phyloP scores from a whole-genome alignment of 2,329 filamentous ascomycete species.

The Curvularia lunata region DNA sequence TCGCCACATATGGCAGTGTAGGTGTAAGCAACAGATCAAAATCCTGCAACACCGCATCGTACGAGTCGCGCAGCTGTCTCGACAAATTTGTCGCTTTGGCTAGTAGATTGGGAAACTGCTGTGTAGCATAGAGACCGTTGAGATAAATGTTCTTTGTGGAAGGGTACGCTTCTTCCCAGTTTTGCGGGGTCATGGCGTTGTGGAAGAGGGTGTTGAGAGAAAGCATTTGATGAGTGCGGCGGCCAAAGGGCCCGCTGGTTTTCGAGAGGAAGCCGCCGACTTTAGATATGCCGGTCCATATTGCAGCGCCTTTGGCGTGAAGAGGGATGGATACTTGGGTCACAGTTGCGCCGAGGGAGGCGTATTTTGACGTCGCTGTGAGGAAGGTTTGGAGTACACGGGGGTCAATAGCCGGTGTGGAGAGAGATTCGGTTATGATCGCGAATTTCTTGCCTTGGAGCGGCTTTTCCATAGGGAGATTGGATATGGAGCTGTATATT shows the following conservation, averaged over 20 bases:
- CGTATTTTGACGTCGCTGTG: constrained; percentile 52
- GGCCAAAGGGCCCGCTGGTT: constrained; percentile 50
- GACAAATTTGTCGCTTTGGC: constrained; percentile 59
- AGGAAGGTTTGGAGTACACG: constrained; percentile 53
- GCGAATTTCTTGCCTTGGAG: constrained; percentile 39
- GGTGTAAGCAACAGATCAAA: constrained; percentile 59
- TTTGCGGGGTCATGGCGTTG: constrained; percentile 53
- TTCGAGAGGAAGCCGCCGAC: constrained; percentile 54
- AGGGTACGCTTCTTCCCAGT: constrained; percentile 60
- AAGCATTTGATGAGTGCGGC: constrained; percentile 58
- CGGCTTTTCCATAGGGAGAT: constrained; percentile 18
- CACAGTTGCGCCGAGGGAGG: constrained; percentile 57
- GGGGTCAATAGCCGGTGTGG: constrained; percentile 45
- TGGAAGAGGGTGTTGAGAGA: constrained; percentile 59
- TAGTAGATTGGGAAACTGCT: constrained; percentile 56
- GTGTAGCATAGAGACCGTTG: constrained; percentile 57
- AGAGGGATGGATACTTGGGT: constrained; percentile 60
- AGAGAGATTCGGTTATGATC: constrained; percentile 41
- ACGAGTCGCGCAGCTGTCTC: constrained; percentile 56
- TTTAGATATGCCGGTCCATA: constrained; percentile 57
- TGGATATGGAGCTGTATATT: constrained; percentile 33
- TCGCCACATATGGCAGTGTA: constrained; percentile 57
- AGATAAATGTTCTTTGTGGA: constrained; percentile 62
- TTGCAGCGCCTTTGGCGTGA: constrained; percentile 56
- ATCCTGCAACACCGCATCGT: constrained; percentile 50